A percentile compares a stretch with the other conserved stretches of the same genome.
Conservation (phyloP, 192 early-diverging fungal genomes). For the Coemansia sp. region DNA sequence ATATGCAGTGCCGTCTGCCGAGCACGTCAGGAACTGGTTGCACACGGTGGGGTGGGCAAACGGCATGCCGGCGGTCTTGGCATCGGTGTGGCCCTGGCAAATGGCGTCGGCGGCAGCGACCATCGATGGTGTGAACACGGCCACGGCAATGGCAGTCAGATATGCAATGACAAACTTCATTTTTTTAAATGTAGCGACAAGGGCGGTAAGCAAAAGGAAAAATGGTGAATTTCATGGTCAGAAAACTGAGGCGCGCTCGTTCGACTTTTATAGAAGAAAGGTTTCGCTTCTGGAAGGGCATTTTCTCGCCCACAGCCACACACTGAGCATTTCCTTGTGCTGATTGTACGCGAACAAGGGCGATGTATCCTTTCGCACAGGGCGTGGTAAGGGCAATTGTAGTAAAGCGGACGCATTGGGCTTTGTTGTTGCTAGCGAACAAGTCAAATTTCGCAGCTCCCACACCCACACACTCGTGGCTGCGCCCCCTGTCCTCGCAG, state of each 20-base stretch:
- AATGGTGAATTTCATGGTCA: not conserved
- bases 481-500: slow-evolving; percentile 7
- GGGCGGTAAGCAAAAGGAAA: not conserved
- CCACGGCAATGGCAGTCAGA: not conserved
- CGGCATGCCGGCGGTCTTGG: slow-evolving; percentile 31
- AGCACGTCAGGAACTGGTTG: slow-evolving; percentile 35
- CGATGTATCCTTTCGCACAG: not conserved
- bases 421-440: not conserved
- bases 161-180: slow-evolving; percentile 1
- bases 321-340: not conserved
- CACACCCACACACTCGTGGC: not conserved
- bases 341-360: slow-evolving; percentile 2
- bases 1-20: slow-evolving; percentile 30
- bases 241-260: not conserved
- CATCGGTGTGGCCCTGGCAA: slow-evolving; percentile 47
- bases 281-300: not conserved
- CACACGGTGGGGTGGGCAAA: slow-evolving; percentile 40
- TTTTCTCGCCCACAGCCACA: not conserved
- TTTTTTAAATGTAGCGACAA: not conserved
- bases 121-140: not conserved
- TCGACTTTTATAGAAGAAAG: not conserved
- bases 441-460: not conserved
- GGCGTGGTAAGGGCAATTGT: not conserved
- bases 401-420: not conserved
- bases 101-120: slow-evolving; percentile 14